Evolutionary conservation across 805 yeast genomes (phyloP).

Genomic region (Candida maris): DNA sequence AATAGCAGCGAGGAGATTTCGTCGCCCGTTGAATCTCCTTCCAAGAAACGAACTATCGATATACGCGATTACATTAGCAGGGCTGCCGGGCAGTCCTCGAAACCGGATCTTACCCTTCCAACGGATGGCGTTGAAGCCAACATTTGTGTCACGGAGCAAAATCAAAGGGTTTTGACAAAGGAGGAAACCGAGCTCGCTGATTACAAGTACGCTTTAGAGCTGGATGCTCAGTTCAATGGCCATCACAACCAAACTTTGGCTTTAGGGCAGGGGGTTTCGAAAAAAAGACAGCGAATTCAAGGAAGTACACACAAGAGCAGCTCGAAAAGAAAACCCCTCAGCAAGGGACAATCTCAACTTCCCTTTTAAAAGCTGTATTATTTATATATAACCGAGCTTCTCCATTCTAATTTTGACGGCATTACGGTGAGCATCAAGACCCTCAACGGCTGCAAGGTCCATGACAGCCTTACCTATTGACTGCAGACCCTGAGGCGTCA

Average conservation of each 20-base stretch:
- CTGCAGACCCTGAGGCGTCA: conserved; percentile 77
- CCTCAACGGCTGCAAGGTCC: conserved; percentile 94
- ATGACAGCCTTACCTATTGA: conserved; percentile 95
- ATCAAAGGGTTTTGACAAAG: conserved; percentile 2
- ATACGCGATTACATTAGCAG: too few species aligned
- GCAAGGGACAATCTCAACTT: conserved; percentile 14
- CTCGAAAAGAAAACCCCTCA: conserved; percentile 3
- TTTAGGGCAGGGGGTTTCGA: conserved; percentile 16
- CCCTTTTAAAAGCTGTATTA: conserved; percentile 9
- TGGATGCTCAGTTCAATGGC: conserved; percentile 20
- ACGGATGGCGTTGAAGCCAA: too few species aligned
- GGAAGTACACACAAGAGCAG: conserved; percentile 2
- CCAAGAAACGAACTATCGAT: too few species aligned
- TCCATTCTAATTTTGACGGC: conserved; percentile 95
- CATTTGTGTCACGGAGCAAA: too few species aligned
- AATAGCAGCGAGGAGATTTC: background rate
- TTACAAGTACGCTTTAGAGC: conserved; percentile 26
- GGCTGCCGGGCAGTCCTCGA: too few species aligned
- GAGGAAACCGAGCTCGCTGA: conserved; percentile 25
- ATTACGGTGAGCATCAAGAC: conserved; percentile 94
- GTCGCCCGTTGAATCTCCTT: too few species aligned
- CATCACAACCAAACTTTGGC: conserved; percentile 2
- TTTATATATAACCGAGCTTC: conserved; percentile 51
- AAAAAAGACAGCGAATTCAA: conserved; percentile 1
- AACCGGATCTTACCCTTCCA: too few species aligned